phyloP scores from a whole-genome alignment of 2,329 filamentous ascomycete species.

The Neopestalotiopsis sp. region DNA sequence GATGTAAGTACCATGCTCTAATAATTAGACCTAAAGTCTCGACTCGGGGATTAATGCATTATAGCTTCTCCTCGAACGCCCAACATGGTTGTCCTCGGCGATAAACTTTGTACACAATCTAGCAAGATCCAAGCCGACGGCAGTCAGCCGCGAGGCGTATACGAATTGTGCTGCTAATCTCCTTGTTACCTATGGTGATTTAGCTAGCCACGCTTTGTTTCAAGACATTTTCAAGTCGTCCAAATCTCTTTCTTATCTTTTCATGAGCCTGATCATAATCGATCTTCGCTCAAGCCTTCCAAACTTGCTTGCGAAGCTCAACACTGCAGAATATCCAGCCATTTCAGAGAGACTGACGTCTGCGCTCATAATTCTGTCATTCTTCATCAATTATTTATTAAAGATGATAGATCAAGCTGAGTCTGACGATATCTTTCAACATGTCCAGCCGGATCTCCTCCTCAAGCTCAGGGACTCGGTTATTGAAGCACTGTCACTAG shows the following conservation, averaged over 20 bases:
- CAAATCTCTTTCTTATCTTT: slow-evolving; percentile 65
- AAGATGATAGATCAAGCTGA: slow-evolving; percentile 50
- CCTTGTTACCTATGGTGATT: slow-evolving; percentile 58
- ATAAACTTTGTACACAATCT: slow-evolving; percentile 57
- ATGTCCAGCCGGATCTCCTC: slow-evolving; percentile 63
- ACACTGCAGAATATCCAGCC: slow-evolving; percentile 56
- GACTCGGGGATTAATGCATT: background rate
- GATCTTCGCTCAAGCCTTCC: slow-evolving; percentile 70
- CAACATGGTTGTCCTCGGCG: slow-evolving; percentile 58
- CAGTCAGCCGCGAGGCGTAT: slow-evolving; percentile 62
- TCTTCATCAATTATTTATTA: slow-evolving; percentile 64
- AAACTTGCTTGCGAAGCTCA: slow-evolving; percentile 62
- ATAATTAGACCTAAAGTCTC: background rate
- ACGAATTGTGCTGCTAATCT: slow-evolving; percentile 64
- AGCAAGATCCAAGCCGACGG: slow-evolving; percentile 59
- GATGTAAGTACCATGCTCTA: slow-evolving; percentile 45
- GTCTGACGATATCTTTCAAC: slow-evolving; percentile 36
- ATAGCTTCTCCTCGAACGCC: slow-evolving; percentile 56
- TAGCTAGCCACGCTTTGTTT: slow-evolving; percentile 58
- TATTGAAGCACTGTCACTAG: slow-evolving; percentile 66
- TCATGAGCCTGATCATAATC: slow-evolving; percentile 69
- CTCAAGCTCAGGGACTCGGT: slow-evolving; percentile 66
- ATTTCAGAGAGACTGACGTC: slow-evolving; percentile 62
- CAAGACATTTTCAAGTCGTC: slow-evolving; percentile 45
- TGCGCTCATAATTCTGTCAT: slow-evolving; percentile 66